A percentile compares a stretch with the other conserved stretches of the same genome.
phyloP scores from a whole-genome alignment of 2,329 filamentous ascomycete species.

The Penicillium carneum region DNA sequence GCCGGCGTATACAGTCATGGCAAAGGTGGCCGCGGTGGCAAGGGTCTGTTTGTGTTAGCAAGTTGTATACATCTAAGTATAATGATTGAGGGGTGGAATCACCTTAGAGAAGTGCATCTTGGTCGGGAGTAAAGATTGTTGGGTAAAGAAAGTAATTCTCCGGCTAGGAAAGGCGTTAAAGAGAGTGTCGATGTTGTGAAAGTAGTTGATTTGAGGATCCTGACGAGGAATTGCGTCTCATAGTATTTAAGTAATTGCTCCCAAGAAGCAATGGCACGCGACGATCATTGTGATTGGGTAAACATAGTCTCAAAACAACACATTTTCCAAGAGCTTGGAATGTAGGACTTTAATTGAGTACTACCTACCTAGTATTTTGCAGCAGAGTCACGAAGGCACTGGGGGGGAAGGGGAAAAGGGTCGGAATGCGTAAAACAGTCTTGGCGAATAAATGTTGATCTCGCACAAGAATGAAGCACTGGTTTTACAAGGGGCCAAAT shows the following conservation, averaged over 20 bases:
- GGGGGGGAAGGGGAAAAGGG: slow-evolving; percentile 17
- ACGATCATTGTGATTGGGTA: slow-evolving; percentile 13
- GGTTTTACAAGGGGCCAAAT: slow-evolving; percentile 4
- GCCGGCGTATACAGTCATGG: slow-evolving; percentile 28
- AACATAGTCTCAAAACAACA: slow-evolving; percentile 19
- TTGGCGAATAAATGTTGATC: slow-evolving; percentile 3
- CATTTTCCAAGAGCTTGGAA: slow-evolving; percentile 14
- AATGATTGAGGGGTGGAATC: not conserved
- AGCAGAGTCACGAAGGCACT: slow-evolving; percentile 1
- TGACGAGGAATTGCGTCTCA: not conserved
- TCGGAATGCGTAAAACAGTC: slow-evolving; percentile 23
- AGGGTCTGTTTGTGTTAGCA: slow-evolving; percentile 24
- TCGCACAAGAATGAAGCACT: slow-evolving; percentile 5
- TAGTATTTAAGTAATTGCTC: slow-evolving; percentile 22
- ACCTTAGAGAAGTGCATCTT: slow-evolving; percentile 37
- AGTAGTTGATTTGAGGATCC: not conserved
- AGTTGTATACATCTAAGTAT: too few species aligned
- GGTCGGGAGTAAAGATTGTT: slow-evolving; percentile 3
- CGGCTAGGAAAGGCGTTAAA: slow-evolving; percentile 10
- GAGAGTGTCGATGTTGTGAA: slow-evolving; percentile 17
- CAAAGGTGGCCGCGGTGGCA: slow-evolving; percentile 29
- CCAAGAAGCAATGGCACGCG: slow-evolving; percentile 23
- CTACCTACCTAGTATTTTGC: not conserved
- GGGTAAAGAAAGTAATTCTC: not conserved
- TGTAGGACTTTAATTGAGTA: slow-evolving; percentile 16